Conservation (phyloP, 2,329 filamentous ascomycete species). For the Penicillium sp. region DNA sequence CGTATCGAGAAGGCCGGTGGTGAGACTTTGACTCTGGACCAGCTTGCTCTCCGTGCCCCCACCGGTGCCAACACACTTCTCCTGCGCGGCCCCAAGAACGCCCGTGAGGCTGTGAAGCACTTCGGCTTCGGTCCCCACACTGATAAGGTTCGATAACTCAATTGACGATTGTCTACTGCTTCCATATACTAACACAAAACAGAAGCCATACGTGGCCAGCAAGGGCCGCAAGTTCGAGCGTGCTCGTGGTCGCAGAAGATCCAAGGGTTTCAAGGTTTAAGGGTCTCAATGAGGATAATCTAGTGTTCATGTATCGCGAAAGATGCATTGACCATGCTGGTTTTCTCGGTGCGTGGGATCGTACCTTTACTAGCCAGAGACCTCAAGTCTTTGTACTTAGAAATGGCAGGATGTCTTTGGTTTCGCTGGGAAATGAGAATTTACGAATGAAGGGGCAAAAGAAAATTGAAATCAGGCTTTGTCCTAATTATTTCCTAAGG, state of each 20-base stretch:
- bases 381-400: conserved; percentile 26
- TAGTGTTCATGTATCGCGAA: conserved; percentile 16
- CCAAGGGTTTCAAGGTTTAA: conserved; percentile 99
- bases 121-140: conserved; percentile 98
- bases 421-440: conserved; percentile 22
- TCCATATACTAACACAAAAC: conserved; percentile 18
- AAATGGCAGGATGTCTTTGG: conserved; percentile 22
- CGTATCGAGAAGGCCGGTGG: conserved; percentile 91
- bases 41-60: conserved; percentile 90
- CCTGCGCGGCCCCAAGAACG: conserved; percentile 96
- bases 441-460: conserved; percentile 27
- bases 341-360: conserved; percentile 16
- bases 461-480: conserved; percentile 30
- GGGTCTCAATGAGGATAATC: conserved; percentile 18
- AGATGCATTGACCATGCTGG: conserved; percentile 11
- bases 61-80: conserved; percentile 96
- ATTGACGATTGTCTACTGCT: not conserved
- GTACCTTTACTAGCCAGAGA: conserved; percentile 19
- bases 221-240: conserved; percentile 99
- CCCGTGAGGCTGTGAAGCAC: conserved; percentile 97
- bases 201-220: conserved; percentile 96
- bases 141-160: conserved; percentile 69
- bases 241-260: conserved; percentile 97
- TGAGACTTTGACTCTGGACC: conserved; percentile 92
- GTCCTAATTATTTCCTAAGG: conserved; percentile 27